phyloP scores from a whole-genome alignment of 2,329 filamentous ascomycete genomes.

The Ophiobolus disseminans region DNA sequence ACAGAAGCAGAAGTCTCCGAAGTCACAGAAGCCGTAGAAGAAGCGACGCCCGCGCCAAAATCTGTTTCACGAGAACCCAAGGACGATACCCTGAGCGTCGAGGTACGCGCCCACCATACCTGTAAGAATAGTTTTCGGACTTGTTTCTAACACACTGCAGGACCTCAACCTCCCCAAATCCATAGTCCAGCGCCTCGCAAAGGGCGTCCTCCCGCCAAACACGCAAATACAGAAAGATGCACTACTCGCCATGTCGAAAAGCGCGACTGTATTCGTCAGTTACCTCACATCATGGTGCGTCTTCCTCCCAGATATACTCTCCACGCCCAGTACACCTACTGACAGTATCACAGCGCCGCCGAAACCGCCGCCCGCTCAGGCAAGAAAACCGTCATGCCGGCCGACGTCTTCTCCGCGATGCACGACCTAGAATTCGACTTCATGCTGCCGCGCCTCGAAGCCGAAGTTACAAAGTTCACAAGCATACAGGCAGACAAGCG shows the following conservation, averaged over 20 bases:
- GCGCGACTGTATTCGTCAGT: slow-evolving; percentile 83
- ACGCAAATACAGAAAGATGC: slow-evolving; percentile 86
- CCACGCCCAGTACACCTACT: not conserved
- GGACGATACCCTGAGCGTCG: slow-evolving; percentile 54
- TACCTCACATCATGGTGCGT: slow-evolving; percentile 77
- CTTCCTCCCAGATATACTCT: not conserved
- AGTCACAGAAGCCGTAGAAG: too few species aligned
- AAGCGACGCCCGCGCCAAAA: slow-evolving; percentile 39
- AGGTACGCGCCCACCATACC: slow-evolving; percentile 38
- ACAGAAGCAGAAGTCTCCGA: too few species aligned
- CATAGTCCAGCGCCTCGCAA: slow-evolving; percentile 79
- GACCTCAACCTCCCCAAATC: slow-evolving; percentile 81
- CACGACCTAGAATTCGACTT: slow-evolving; percentile 76
- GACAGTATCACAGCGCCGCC: slow-evolving; percentile 66
- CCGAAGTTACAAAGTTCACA: slow-evolving; percentile 79
- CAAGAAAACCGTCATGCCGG: slow-evolving; percentile 79
- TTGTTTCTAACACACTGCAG: slow-evolving; percentile 17
- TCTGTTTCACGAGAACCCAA: slow-evolving; percentile 35
- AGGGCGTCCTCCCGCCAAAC: slow-evolving; percentile 79
- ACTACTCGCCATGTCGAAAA: slow-evolving; percentile 78
- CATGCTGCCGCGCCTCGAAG: slow-evolving; percentile 75
- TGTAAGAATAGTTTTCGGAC: not conserved
- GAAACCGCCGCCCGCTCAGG: slow-evolving; percentile 70
- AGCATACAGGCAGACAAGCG: slow-evolving; percentile 76
- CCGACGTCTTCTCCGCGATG: slow-evolving; percentile 78